Base-by-base conservation (phyloP, 306 rosid genomes). In the Datisca glomerata region DNA sequence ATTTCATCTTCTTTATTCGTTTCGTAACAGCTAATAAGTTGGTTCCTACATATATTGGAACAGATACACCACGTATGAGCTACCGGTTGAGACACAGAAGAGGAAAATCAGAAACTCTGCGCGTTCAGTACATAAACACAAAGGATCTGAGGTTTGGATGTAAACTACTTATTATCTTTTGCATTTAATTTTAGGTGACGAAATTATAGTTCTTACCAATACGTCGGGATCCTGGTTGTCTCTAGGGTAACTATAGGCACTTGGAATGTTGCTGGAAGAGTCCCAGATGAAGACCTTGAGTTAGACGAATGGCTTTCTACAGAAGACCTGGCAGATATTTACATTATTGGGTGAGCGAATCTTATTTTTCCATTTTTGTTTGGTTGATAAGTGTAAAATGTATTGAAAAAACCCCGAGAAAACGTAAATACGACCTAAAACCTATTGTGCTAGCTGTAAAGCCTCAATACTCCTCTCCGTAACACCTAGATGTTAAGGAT, bases 221-320 rank as follows among this genome's bases (percentile, higher is more conserved):
- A 47, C 43, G 45, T 32, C 41, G 49, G 40, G 43, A 43, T 45
- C 32, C 49, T 68, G 64, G 34, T 60, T 62, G 51, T 41, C 7
- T 72, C 52, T 72, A 87, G 93, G 77, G 81, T 89, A 43, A 73
- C 81, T 32, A 58, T 84, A 61, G 86, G 91, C 32, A 77, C 76
- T 27, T 89, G 98, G 98, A 89, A 89, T 71, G 98, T 84, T 24
- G 95, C 79, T 49, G 98, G 95, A 72, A 77, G 56, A 70, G 31
- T 24, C 70, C 98, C 98, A n/a, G 0, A 35, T 48, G 77, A 70
- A 18, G 81, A 78, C 47, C 79, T 84, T 55, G 72, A 80, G 51
- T 80, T 89, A 57, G 86, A 84, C 49, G 84, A 80, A 18, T 89
- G 98, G 98, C 73, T 89, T 51, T 67, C 64, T 62, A 18, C 76